Base-by-base conservation (phyloP, 2,329 filamentous ascomycete genomes). In the Madurella mycetomatis region DNA sequence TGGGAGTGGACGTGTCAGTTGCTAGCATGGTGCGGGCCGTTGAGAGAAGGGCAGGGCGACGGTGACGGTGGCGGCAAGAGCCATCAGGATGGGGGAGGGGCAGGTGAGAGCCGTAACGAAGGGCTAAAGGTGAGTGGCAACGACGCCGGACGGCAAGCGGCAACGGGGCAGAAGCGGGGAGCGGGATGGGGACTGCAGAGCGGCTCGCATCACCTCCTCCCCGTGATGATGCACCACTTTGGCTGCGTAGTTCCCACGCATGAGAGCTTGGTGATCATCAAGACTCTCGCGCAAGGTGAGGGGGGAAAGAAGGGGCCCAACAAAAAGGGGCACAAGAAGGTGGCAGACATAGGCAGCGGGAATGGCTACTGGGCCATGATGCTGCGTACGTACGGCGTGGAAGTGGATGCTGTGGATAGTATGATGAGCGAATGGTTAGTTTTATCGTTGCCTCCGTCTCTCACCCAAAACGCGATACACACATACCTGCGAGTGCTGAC, bases 311-410 rank as follows among this genome's bases (percentile, higher is more conserved):
- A 37, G 34, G 11, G 34, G 9, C 34, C 9, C 34, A 37, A 42
- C 13, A 16, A 16, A 11, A 42, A 25, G 4, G 3, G 17, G 18
- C 12, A 42, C 9, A 40, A n/a, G 37, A 49, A 17, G 17, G 47
- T 40, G 18, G 12, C 39, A 18, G 41, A 44, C 19, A 39, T 39
- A 13, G 2, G 88, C 5, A 84, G 79, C 50, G 87, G 87, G 1
- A 88, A 86, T 65, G 87, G 86, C 11, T 91, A 90, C 71, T 91
- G 87, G 87, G 80, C 82, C 8, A 86, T 83, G 58, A 83, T 88
- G 81, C 78, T 90, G 12, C 79, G 87, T 2, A 69, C 74, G 19
- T 78, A 83, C 62, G 78, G 81, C 17, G 67, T 81, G 34, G 69
- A 71, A 5, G 80, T 84, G 1, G 70, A 76, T 17, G 75, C 87